Evolutionary conservation across 2,329 filamentous ascomycete genomes (phyloP).

Genomic region (Escovopsis sp.): DNA sequence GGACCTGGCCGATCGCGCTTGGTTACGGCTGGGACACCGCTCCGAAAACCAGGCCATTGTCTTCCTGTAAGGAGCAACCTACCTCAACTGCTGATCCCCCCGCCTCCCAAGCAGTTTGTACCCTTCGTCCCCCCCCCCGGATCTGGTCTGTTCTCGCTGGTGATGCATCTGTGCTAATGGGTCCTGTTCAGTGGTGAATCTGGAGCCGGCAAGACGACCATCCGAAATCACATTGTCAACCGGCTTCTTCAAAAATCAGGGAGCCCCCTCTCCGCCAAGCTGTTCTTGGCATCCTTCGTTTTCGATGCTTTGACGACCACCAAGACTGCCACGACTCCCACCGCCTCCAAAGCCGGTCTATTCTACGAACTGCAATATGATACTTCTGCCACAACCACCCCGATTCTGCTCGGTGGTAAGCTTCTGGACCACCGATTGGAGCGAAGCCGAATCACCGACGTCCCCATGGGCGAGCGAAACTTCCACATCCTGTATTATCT

Average conservation of each 20-base stretch:
- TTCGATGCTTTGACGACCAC: conserved; percentile 96
- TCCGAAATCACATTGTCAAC: conserved; percentile 77
- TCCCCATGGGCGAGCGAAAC: conserved; percentile 90
- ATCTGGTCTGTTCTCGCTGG: not conserved
- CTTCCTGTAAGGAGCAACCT: conserved; percentile 58
- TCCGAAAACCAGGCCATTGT: conserved; percentile 88
- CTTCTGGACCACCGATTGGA: conserved; percentile 87
- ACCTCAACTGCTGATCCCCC: too few relatives aligned
- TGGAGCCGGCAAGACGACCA: conserved; percentile 87
- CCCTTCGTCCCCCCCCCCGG: not conserved
- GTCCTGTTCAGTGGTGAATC: conserved; percentile 62
- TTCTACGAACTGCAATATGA: conserved; percentile 97
- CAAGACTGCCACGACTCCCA: conserved; percentile 89
- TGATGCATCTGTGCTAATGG: conserved; percentile 13
- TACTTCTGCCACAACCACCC: conserved; percentile 68
- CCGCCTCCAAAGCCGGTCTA: conserved; percentile 86
- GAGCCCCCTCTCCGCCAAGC: conserved; percentile 82
- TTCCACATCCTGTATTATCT: conserved; percentile 96
- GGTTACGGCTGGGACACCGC: conserved; percentile 68
- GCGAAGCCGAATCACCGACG: conserved; percentile 75
- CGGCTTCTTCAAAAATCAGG: conserved; percentile 79
- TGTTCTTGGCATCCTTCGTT: conserved; percentile 85
- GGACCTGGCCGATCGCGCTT: conserved; percentile 78
- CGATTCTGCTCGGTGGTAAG: conserved; percentile 85
- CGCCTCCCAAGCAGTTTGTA: not conserved